Evolutionary conservation across 345 rosid species (phyloP), one percentile per base, ranked within the genome.

Genomic region (Salix suchowensis): DNA sequence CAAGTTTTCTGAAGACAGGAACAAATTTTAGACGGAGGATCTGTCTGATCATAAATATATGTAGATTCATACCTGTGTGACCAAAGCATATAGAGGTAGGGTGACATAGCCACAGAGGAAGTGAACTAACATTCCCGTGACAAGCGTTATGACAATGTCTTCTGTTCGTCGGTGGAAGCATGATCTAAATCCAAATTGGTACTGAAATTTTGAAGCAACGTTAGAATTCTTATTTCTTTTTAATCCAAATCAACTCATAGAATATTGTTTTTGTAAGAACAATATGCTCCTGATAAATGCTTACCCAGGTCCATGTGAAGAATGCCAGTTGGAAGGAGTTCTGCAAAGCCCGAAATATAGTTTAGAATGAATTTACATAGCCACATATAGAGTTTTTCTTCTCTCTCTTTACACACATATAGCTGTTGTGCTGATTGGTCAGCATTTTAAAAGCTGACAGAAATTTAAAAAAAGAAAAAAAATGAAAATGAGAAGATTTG

Each of bases 271-370:
- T 36, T 36, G 37, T 36, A 52, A 6, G 15, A 24, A 12, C n/a
- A 61, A 34, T 16, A 1, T 55, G 34, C 1, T 40, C 42, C 2
- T 30, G 32, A 34, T 65, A 39, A 13, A 73, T 65, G 39, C 60
- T 54, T 61, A 94, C 97, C 86, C 91, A 88, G 78, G 94, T 92
- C 98, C 98, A 92, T 21, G 91, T 89, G 82, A 94, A 92, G 83
- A 92, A 94, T 70, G 98, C 93, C 67, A 94, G 74, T 68, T 94
- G 97, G 77, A 94, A 92, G 15, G 98, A 93, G 79, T 94, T 94
- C 98, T 94, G 90, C 79, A 76, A 76, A 70, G 14, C 15, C 37
- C 48, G 40, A 76, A 58, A 58, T 58, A 58, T 24, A 58, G 12
- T 58, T 58, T 58, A 58, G 62, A 58, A 58, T 9, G 23, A 23